These are phyloP conservation scores for Pichia sp. DNA, from an alignment of 1,139 yeast species.

Conservation along the genomic window DNA sequence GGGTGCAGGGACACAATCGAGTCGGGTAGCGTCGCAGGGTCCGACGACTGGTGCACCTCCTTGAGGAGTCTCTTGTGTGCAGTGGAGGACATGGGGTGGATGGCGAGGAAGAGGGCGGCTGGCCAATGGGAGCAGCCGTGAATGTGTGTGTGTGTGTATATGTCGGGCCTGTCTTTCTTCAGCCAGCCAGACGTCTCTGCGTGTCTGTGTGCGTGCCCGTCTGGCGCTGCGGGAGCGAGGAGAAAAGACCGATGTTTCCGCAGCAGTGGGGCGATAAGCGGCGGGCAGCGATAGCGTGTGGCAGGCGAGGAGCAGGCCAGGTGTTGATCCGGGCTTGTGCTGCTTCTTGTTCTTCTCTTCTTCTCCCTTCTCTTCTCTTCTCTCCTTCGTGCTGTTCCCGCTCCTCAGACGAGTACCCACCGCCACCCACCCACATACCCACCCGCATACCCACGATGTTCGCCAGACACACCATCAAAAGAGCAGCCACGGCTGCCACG, in stretches of 20 bases:
- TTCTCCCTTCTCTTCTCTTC: neutral
- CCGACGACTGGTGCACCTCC: constrained; percentile 35
- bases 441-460: neutral
- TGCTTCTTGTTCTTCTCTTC: neutral
- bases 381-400: neutral
- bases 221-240: neutral
- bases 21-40: constrained; percentile 4
- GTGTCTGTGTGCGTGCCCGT: no score
- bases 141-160: neutral
- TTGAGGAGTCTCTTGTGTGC: constrained; percentile 38
- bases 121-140: neutral
- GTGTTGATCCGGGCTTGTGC: neutral
- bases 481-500: neutral
- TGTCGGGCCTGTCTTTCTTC: neutral
- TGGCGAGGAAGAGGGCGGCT: neutral
- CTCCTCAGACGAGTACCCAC: neutral
- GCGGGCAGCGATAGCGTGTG: neutral
- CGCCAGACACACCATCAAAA: neutral
- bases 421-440: neutral
- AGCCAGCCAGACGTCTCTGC: neutral
- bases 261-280: neutral
- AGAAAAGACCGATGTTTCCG: neutral
- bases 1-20: constrained; percentile 15
- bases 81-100: constrained; percentile 9
- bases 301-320: neutral